phyloP scores from a whole-genome alignment of 1,139 yeast genomes.

The Pichia cactophila region DNA sequence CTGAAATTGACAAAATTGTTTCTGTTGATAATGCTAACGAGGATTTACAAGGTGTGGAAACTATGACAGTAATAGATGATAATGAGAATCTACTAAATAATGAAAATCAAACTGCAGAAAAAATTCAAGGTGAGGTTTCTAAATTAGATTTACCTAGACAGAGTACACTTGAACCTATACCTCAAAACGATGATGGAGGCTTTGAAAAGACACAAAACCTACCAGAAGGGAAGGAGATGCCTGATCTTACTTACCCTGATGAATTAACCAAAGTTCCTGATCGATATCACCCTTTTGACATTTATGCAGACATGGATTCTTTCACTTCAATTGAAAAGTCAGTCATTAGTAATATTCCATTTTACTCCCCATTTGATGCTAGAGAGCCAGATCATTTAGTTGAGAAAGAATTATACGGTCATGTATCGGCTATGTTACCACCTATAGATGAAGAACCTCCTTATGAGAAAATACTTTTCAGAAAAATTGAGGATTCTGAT shows the following conservation, averaged over 20 bases:
- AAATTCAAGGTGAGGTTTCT: not conserved
- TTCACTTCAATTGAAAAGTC: slow-evolving; percentile 49
- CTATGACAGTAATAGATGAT: not conserved
- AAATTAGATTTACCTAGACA: not conserved
- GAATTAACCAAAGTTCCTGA: slow-evolving; percentile 14
- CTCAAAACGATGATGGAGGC: not conserved
- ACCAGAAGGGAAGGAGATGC: slow-evolving; percentile 18
- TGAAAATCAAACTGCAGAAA: not conserved
- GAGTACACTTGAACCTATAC: not conserved
- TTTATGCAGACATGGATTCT: slow-evolving; percentile 44
- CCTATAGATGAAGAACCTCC: slow-evolving; percentile 50
- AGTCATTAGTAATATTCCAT: slow-evolving; percentile 47
- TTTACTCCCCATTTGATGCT: slow-evolving; percentile 44
- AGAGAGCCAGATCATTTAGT: slow-evolving; percentile 29
- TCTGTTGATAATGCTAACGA: slow-evolving; percentile 31
- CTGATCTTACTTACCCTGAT: slow-evolving; percentile 27
- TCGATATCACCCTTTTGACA: slow-evolving; percentile 45
- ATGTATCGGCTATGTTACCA: slow-evolving; percentile 55
- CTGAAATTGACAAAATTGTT: not conserved
- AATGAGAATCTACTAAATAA: not conserved
- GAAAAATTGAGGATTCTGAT: slow-evolving; percentile 38
- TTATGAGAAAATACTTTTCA: slow-evolving; percentile 55
- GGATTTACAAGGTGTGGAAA: not conserved
- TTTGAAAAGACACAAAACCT: not conserved
- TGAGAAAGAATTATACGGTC: slow-evolving; percentile 27